Percentiles rank a stretch among this genome's conserved stretches.
Conservation (phyloP, 2,329 filamentous ascomycete genomes). For the Colletotrichum sansevieriae region DNA sequence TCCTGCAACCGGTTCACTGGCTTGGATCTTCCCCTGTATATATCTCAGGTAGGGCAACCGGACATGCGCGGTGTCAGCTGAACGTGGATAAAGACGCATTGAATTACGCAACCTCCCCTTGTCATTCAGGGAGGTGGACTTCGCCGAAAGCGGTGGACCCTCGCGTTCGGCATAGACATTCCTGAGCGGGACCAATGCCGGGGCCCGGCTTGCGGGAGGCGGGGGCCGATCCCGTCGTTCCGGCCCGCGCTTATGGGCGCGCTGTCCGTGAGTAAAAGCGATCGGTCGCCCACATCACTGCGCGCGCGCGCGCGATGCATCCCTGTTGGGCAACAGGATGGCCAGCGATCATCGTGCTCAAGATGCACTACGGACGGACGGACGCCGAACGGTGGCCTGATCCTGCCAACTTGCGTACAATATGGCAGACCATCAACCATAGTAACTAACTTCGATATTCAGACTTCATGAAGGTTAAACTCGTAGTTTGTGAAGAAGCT, state of each 20-base stretch:
- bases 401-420: too few species aligned
- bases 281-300: conserved; percentile 8
- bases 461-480: too few species aligned
- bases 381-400: too few species aligned
- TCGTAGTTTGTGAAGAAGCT: too few species aligned
- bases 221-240: not conserved
- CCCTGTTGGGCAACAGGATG: too few species aligned
- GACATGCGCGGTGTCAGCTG: conserved; percentile 13
- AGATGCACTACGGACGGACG: too few species aligned
- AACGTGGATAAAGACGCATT: not conserved
- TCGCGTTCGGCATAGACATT: not conserved
- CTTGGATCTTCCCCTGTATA: not conserved
- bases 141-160: too few species aligned
- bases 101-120: too few species aligned
- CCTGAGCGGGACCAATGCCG: conserved; percentile 8
- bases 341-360: too few species aligned
- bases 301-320: not conserved
- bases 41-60: conserved; percentile 1
- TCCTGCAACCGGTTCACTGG: conserved; percentile 1
- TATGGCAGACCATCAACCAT: too few species aligned
- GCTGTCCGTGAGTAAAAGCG: conserved; percentile 1
- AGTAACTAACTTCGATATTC: too few species aligned
- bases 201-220: not conserved
- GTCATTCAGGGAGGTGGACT: conserved; percentile 2
- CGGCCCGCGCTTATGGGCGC: conserved; percentile 13